A percentile compares a stretch with the other conserved stretches of the same genome.
Conservation (phyloP, 305 asterid species). For the Ajuga reptans region DNA sequence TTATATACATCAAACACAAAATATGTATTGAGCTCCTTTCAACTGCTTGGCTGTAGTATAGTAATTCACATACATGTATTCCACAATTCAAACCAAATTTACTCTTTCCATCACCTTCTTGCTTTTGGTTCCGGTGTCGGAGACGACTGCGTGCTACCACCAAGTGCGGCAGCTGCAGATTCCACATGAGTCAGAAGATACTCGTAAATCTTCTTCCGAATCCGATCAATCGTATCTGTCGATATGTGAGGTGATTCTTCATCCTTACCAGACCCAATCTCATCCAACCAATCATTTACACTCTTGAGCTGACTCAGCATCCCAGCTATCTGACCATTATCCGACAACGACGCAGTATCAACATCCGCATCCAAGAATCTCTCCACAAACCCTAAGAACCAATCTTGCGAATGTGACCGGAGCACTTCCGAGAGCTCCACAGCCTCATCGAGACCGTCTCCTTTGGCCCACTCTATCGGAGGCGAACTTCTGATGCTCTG, state of each 20-base stretch:
- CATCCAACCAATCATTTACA: conserved; percentile 93
- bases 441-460: conserved; percentile 70
- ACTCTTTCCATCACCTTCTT: conserved; percentile 36
- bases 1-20: conserved; percentile 37
- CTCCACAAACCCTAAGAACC: conserved; percentile 91
- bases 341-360: conserved; percentile 59
- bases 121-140: conserved; percentile 40
- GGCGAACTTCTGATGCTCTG: conserved; percentile 43
- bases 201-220: conserved; percentile 90
- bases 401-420: conserved; percentile 64
- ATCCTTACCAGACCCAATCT: conserved; percentile 56
- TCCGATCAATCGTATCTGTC: conserved; percentile 64
- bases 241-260: conserved; percentile 54
- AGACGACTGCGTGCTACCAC: conserved; percentile 45
- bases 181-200: conserved; percentile 94
- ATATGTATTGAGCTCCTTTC: conserved; percentile 26
- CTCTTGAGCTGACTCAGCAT: conserved; percentile 89
- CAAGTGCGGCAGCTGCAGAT: conserved; percentile 93
- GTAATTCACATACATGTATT: not conserved
- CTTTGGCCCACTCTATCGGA: conserved; percentile 77
- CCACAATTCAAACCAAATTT: not conserved
- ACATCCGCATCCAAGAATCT: conserved; percentile 85
- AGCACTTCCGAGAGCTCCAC: conserved; percentile 77
- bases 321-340: conserved; percentile 88
- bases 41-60: conserved; percentile 35